A percentile compares a stretch with the other conserved stretches of the same genome.
These are phyloP conservation scores for Lithospermum erythrorhizon DNA, from an alignment of 257 asterid species.

Conservation along the genomic window DNA sequence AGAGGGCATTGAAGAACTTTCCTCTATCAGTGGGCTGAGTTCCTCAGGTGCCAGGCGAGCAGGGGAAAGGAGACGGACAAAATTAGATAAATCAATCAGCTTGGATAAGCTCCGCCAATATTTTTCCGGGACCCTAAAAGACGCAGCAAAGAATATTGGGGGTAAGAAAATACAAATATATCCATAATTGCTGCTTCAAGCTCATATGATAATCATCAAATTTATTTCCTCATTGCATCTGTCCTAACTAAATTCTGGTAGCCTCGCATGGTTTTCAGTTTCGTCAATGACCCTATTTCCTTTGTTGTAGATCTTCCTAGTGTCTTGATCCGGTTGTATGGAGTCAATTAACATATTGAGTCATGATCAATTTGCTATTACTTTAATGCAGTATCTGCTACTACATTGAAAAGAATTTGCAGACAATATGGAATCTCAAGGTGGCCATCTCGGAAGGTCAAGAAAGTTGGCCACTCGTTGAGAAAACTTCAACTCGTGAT, in stretches of 20 bases:
- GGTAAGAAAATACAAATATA: conserved; percentile 27
- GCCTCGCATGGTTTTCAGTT: no score
- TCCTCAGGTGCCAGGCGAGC: conserved; percentile 27
- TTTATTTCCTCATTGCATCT: no score
- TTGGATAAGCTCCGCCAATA: conserved; percentile 59
- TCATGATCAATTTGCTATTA: no score
- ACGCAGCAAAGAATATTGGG: conserved; percentile 76
- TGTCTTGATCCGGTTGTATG: no score
- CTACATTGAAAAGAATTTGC: conserved; percentile 83
- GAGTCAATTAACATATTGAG: no score
- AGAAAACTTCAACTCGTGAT: conserved; percentile 77
- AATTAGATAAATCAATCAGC: conserved; percentile 56
- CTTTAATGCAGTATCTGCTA: conserved; percentile 61
- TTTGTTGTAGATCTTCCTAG: no score
- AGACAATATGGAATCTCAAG: conserved; percentile 70
- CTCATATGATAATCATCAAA: not conserved
- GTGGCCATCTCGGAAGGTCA: conserved; percentile 84
- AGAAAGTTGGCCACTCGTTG: conserved; percentile 72
- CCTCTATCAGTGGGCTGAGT: conserved; percentile 20
- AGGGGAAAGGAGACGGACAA: conserved; percentile 40
- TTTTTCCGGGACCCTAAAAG: conserved; percentile 71
- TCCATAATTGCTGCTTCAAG: not conserved
- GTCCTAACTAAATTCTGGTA: no score
- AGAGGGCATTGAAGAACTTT: conserved; percentile 26
- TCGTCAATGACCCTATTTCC: no score